Evolutionary conservation across 257 asterid genomes (phyloP).

Genomic region (Eucommia ulmoides): DNA sequence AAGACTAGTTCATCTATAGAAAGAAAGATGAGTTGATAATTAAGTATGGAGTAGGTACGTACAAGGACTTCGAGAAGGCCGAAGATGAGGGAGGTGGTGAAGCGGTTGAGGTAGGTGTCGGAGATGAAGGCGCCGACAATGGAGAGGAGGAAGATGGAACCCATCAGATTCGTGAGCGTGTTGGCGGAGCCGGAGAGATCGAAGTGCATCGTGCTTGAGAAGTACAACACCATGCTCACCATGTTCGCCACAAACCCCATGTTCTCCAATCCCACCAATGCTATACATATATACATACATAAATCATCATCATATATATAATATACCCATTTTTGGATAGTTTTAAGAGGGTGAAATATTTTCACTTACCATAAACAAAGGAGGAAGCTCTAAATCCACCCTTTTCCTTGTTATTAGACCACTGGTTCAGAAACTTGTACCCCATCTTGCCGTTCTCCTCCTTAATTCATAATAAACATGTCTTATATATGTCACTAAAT

Average conservation of each 20-base stretch:
- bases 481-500: too few species aligned
- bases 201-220: conserved; percentile 28
- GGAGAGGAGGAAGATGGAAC: conserved; percentile 70
- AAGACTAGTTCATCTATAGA: too few species aligned
- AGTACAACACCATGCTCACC: conserved; percentile 62
- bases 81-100: conserved; percentile 46
- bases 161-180: conserved; percentile 69
- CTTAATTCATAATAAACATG: conserved; percentile 12
- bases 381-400: conserved; percentile 69
- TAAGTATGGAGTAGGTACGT: too few species aligned
- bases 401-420: conserved; percentile 16
- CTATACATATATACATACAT: conserved; percentile 11
- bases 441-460: conserved; percentile 31
- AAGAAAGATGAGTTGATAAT: neutral
- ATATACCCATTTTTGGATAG: neutral
- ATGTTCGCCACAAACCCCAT: conserved; percentile 13
- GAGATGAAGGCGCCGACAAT: conserved; percentile 66
- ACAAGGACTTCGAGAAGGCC: conserved; percentile 51
- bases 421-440: conserved; percentile 8
- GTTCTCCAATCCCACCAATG: conserved; percentile 40
- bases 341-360: neutral
- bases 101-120: conserved; percentile 52
- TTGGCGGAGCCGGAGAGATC: conserved; percentile 38
- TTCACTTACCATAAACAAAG: conserved; percentile 46
- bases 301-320: neutral